These are phyloP conservation scores for Penicillium goetzii DNA, from an alignment of 495 filamentous ascomycete species.

Conservation along the genomic window DNA sequence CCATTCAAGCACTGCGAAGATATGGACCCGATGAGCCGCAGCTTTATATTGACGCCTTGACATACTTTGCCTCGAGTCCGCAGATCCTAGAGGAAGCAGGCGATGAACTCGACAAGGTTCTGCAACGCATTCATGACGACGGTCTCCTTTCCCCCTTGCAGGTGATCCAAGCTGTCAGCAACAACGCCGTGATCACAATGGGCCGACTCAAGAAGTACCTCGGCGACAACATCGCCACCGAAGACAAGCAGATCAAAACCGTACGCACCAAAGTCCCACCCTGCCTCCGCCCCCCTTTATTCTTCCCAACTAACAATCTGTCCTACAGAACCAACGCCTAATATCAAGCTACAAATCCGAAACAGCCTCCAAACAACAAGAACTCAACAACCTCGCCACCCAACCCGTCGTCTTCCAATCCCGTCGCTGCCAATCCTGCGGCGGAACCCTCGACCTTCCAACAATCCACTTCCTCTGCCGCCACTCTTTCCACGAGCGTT, in stretches of 20 bases:
- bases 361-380: conserved; percentile 75
- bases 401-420: conserved; percentile 91
- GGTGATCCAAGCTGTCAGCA: conserved; percentile 89
- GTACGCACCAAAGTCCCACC: conserved; percentile 35
- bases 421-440: conserved; percentile 81
- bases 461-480: conserved; percentile 95
- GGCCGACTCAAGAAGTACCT: conserved; percentile 95
- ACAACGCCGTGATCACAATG: conserved; percentile 89
- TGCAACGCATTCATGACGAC: conserved; percentile 85
- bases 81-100: conserved; percentile 85
- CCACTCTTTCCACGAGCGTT: conserved; percentile 92
- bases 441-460: conserved; percentile 75
- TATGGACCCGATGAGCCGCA: conserved; percentile 93
- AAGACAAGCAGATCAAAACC: conserved; percentile 79
- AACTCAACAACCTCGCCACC: conserved; percentile 72
- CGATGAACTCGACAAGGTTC: conserved; percentile 73
- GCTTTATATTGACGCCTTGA: conserved; percentile 87
- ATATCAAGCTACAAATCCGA: conserved; percentile 85
- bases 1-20: conserved; percentile 83
- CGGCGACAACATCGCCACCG: conserved; percentile 81
- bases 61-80: conserved; percentile 88
- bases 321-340: conserved; percentile 70
- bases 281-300: background rate
- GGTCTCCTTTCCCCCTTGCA: conserved; percentile 95
- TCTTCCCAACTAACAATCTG: background rate